Base-by-base conservation (phyloP, 495 filamentous ascomycete species). In the Lepraria neglecta region DNA sequence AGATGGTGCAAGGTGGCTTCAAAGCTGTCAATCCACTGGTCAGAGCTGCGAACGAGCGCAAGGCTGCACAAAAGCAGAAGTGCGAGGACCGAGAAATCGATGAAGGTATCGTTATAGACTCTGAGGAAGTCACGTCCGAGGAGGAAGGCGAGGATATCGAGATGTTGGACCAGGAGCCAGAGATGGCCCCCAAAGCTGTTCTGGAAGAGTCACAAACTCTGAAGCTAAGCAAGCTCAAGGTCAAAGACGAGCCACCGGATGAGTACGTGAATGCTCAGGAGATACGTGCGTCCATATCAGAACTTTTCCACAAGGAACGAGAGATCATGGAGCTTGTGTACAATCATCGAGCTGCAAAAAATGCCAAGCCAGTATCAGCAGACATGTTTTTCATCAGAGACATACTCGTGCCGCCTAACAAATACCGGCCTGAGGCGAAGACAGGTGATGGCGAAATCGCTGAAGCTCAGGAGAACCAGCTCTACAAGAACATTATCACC, bases 361-460 rank as follows among this genome's bases (percentile, higher is more conserved):
- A 74, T 59, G 74, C 72, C 21, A 80, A 79, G 60, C 76, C 72
- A 48, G 73, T 92, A 10, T 81, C 76, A 6, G 83, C 90, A 0
- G 87, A 94, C 68, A 96, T 96, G 84, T 96, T 99, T 73, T 99
- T 99, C 75, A 78, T 97, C 51, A 84, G 86, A 63, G 84, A 79
- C 38, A 75, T 99, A 40, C 72, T 96, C 27, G 88, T 99, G 4
- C 91, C 95, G 17, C 94, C 95, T 0, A 97, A 94, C 70, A 88
- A 85, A 67, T 97, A 87, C 71, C 85, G 95, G n/a, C 91, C 91
- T 27, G 91, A 91, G 71, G 84, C 90, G n/a, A 78, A 80, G 35
- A 87, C 89, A 47, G 88, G 89, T 53, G 81, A 87, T 44, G 83
- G 84, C 17, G 84, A 87, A 43, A 85, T 97, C 59, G 80, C 89